Conservation (phyloP, 2,329 filamentous ascomycete species). For the Cercospora canescens region DNA sequence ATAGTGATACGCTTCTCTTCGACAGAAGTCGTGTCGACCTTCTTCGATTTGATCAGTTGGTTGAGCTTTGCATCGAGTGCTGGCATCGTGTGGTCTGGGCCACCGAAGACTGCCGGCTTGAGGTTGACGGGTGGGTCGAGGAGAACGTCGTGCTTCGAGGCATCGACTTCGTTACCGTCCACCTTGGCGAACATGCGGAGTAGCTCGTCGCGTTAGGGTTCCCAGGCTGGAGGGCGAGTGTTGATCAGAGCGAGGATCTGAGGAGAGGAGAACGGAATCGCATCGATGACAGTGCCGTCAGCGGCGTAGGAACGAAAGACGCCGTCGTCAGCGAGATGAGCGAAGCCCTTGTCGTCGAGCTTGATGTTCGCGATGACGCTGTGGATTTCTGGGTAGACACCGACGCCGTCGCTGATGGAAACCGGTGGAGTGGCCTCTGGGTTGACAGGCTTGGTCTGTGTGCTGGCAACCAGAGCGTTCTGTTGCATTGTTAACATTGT, state of each 20-base stretch:
- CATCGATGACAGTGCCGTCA: background rate
- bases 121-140: background rate
- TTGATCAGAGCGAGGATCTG: background rate
- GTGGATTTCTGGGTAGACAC: background rate
- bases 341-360: background rate
- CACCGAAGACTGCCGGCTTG: background rate
- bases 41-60: background rate
- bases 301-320: background rate
- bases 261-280: background rate
- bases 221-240: background rate
- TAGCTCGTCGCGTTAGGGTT: background rate
- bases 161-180: background rate
- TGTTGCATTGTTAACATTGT: too few species aligned
- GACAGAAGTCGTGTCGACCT: background rate
- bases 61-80: background rate
- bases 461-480: too few species aligned
- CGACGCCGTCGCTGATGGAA: too few species aligned
- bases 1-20: background rate
- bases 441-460: too few species aligned
- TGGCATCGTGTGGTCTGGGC: background rate
- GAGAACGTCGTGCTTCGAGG: background rate
- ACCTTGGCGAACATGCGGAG: background rate
- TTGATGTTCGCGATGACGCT: background rate
- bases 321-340: background rate
- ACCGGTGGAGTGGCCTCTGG: too few species aligned